phyloP scores from a whole-genome alignment of 2,329 filamentous ascomycete species.

The Achaetomium macrosporum region DNA sequence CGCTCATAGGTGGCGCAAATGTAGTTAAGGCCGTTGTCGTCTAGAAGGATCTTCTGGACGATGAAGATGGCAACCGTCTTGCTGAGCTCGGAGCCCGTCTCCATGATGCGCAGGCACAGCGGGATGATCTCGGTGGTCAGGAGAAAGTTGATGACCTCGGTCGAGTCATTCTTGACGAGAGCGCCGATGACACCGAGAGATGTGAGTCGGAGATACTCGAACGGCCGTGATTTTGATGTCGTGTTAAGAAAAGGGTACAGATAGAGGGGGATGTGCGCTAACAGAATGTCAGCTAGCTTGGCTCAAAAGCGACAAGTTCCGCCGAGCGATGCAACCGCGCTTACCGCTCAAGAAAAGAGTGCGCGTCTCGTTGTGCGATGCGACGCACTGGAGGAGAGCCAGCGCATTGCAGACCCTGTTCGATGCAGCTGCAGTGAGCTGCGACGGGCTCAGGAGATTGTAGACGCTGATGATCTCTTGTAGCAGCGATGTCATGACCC shows the following conservation, averaged over 20 bases:
- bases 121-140: constrained; percentile 98
- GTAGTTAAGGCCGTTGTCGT: constrained; percentile 94
- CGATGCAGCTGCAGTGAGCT: constrained; percentile 93
- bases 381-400: constrained; percentile 91
- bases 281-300: constrained; percentile 10
- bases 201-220: constrained; percentile 93
- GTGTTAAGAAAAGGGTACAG: constrained; percentile 98
- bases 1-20: constrained; percentile 98
- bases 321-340: constrained; percentile 21
- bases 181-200: constrained; percentile 95
- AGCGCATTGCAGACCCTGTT: constrained; percentile 97
- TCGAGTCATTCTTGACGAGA: constrained; percentile 96
- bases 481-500: constrained; percentile 94
- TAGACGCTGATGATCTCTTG: constrained; percentile 99
- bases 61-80: constrained; percentile 99
- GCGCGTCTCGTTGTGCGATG: constrained; percentile 93
- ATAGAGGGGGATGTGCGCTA: constrained; percentile 95
- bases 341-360: constrained; percentile 88
- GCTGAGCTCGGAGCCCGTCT: constrained; percentile 94
- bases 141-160: constrained; percentile 97
- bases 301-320: background rate
- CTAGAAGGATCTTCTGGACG: constrained; percentile 95
- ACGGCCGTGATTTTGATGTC: constrained; percentile 94
- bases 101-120: constrained; percentile 96
- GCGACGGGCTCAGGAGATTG: constrained; percentile 89